A percentile compares a stretch with the other conserved stretches of the same genome.
Conservation (phyloP, 495 filamentous ascomycete genomes). For the Bombardia bombarda region DNA sequence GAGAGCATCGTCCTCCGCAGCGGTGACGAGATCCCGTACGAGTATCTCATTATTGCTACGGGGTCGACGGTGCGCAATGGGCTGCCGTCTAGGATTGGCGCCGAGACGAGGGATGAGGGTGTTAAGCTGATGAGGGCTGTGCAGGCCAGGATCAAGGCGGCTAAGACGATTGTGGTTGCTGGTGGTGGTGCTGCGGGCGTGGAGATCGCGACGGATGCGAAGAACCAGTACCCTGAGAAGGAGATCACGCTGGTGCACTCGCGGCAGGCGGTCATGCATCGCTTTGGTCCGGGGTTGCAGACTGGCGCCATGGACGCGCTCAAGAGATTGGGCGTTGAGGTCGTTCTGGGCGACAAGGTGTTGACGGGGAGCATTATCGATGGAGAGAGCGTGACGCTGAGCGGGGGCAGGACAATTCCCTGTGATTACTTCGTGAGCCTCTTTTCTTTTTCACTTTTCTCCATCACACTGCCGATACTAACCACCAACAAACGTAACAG, state of each 20-base stretch:
- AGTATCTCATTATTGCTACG: slow-evolving; percentile 49
- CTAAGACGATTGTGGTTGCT: slow-evolving; percentile 43
- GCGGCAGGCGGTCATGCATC: slow-evolving; percentile 41
- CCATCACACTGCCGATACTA: too few species aligned
- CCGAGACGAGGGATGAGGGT: slow-evolving; percentile 35
- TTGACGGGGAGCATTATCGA: slow-evolving; percentile 4
- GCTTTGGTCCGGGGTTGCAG: slow-evolving; percentile 44
- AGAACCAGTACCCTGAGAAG: slow-evolving; percentile 49
- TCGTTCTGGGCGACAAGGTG: slow-evolving; percentile 32
- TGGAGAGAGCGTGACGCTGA: slow-evolving; percentile 10
- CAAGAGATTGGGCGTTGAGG: slow-evolving; percentile 30
- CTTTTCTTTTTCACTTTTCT: not conserved
- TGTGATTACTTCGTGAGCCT: slow-evolving; percentile 23
- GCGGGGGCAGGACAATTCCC: slow-evolving; percentile 14
- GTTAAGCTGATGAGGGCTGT: slow-evolving; percentile 33
- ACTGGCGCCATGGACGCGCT: slow-evolving; percentile 32
- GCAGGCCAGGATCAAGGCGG: slow-evolving; percentile 24
- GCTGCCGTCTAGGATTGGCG: slow-evolving; percentile 45
- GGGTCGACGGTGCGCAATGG: slow-evolving; percentile 37
- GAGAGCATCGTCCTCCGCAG: slow-evolving; percentile 19
- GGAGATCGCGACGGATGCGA: slow-evolving; percentile 49
- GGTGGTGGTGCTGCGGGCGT: slow-evolving; percentile 56
- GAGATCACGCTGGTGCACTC: slow-evolving; percentile 52
- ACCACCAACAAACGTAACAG: slow-evolving; percentile 6
- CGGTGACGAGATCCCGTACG: slow-evolving; percentile 37